Conservation (phyloP, 257 asterid genomes). For the Ballota nigra region DNA sequence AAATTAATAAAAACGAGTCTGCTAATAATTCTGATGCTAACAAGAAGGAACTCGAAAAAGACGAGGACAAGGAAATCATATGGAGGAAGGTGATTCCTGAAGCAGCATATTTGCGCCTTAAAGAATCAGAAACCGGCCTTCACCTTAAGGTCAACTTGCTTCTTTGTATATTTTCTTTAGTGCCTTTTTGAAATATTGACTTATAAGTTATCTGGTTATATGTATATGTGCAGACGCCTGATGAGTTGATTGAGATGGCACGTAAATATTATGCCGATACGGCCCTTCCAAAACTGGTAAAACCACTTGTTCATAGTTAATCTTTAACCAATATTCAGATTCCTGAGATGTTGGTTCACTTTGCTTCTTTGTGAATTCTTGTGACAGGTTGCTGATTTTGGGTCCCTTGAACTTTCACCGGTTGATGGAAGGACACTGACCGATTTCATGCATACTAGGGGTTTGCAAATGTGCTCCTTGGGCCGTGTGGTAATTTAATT, state of each 20-base stretch:
- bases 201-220: slow-evolving; percentile 25
- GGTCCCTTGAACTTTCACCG: slow-evolving; percentile 82
- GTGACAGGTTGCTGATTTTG: slow-evolving; percentile 79
- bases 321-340: slow-evolving; percentile 8
- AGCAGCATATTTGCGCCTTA: slow-evolving; percentile 66
- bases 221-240: slow-evolving; percentile 58
- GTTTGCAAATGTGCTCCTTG: slow-evolving; percentile 71
- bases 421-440: slow-evolving; percentile 84
- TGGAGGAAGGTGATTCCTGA: slow-evolving; percentile 65
- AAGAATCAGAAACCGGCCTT: slow-evolving; percentile 78
- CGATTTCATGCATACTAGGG: slow-evolving; percentile 88
- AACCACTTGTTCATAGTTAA: slow-evolving; percentile 18
- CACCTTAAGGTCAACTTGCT: slow-evolving; percentile 60
- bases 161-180: slow-evolving; percentile 11
- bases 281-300: slow-evolving; percentile 75
- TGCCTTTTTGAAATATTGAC: slow-evolving; percentile 11
- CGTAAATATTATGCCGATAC: slow-evolving; percentile 65
- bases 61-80: slow-evolving; percentile 52
- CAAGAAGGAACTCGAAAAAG: slow-evolving; percentile 49
- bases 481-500: slow-evolving; percentile 67
- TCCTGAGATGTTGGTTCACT: slow-evolving; percentile 19
- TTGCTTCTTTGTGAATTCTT: slow-evolving; percentile 11
- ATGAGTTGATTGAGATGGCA: slow-evolving; percentile 75
- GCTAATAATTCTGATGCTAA: slow-evolving; percentile 35
- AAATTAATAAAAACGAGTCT: slow-evolving; percentile 40